Evolutionary conservation across 768 basidiomycete species (phyloP).

Genomic region (Tulasnella sp.): DNA sequence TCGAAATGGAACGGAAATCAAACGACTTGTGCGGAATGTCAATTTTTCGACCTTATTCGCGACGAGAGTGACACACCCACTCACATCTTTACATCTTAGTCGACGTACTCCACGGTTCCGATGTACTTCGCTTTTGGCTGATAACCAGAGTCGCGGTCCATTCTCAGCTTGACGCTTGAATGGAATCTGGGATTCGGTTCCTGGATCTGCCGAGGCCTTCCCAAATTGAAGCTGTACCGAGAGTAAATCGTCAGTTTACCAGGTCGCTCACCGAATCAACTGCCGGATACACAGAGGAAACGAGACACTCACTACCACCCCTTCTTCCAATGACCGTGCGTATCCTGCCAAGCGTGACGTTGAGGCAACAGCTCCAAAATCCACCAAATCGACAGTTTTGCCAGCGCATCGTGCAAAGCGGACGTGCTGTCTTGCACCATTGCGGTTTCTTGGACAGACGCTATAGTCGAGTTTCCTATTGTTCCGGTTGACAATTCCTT

Average conservation of each 20-base stretch:
- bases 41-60: no score
- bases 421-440: neutral
- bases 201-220: conserved; percentile 3
- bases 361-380: conserved; percentile 3
- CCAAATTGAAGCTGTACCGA: neutral
- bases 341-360: neutral
- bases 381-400: neutral
- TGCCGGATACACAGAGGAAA: neutral
- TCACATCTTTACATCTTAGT: no score
- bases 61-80: no score
- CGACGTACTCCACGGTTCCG: neutral
- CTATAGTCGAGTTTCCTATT: neutral
- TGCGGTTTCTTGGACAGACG: neutral
- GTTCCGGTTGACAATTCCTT: neutral
- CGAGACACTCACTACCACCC: neutral
- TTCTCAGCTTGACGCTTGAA: conserved; percentile 2
- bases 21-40: no score
- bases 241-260: neutral
- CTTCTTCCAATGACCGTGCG: neutral
- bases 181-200: neutral
- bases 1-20: no score
- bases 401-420: neutral
- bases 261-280: neutral
- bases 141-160: neutral
- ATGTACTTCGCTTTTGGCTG: conserved; percentile 2